A percentile compares a stretch with the other conserved stretches of the same genome.
phyloP scores from a whole-genome alignment of 2,329 filamentous ascomycete genomes.

The Sclerotinia minor region DNA sequence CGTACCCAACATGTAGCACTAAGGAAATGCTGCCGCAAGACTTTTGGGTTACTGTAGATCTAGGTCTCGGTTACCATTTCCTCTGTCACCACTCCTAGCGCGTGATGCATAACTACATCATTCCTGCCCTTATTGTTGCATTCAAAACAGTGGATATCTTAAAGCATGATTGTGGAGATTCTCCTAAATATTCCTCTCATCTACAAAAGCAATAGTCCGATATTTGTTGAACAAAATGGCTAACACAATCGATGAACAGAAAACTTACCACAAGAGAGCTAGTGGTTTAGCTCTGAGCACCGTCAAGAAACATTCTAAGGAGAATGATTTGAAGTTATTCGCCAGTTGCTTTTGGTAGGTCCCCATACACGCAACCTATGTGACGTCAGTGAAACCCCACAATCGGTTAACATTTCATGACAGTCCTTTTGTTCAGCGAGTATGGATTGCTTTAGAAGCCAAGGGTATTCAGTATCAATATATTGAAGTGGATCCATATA shows the following conservation, averaged over 20 bases:
- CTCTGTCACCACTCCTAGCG: background rate
- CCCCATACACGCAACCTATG: conserved; percentile 10
- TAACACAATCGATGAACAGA: conserved; percentile 52
- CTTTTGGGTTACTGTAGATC: background rate
- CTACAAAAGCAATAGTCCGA: background rate
- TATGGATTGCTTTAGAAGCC: conserved; percentile 84
- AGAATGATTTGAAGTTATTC: conserved; percentile 73
- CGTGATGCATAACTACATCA: conserved; percentile 4
- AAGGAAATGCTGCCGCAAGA: background rate
- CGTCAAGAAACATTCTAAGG: conserved; percentile 67
- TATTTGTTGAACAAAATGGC: conserved; percentile 49
- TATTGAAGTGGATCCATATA: conserved; percentile 79
- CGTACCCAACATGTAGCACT: background rate
- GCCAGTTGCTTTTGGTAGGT: conserved; percentile 80
- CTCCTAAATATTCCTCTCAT: background rate
- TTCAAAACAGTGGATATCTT: background rate
- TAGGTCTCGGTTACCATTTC: background rate
- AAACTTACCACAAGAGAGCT: conserved; percentile 69
- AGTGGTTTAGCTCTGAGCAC: conserved; percentile 70
- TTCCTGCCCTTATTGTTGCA: background rate
- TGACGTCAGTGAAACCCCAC: conserved; percentile 28
- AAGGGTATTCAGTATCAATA: conserved; percentile 82
- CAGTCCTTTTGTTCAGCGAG: conserved; percentile 78
- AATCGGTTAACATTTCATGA: conserved; percentile 24
- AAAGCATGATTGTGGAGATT: background rate